Conservation (phyloP, 345 rosid genomes). For the Heritiera fomes region DNA sequence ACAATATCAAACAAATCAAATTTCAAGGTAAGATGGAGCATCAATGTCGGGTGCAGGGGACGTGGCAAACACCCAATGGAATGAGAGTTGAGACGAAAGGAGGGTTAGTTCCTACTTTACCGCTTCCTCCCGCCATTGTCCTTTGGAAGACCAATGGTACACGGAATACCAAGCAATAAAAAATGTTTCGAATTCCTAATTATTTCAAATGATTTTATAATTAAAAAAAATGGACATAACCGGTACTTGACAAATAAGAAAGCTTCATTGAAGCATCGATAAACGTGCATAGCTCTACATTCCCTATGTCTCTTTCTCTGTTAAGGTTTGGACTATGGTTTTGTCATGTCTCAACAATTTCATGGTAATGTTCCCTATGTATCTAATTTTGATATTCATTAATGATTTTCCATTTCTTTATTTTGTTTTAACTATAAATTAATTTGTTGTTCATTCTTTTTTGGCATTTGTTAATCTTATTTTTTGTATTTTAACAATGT, state of each 20-base stretch:
- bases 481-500: neutral
- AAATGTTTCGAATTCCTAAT: neutral
- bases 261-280: slow-evolving; percentile 12
- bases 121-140: neutral
- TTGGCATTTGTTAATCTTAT: neutral
- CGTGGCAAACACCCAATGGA: slow-evolving; percentile 33
- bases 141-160: slow-evolving; percentile 29
- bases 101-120: neutral
- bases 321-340: slow-evolving; percentile 20
- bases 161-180: slow-evolving; percentile 24
- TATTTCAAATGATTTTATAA: neutral
- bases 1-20: neutral
- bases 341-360: neutral
- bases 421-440: neutral
- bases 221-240: neutral
- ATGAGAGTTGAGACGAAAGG: neutral
- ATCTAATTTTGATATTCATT: neutral
- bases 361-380: neutral
- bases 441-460: neutral
- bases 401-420: neutral
- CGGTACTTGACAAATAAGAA: neutral
- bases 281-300: slow-evolving; percentile 27
- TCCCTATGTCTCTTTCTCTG: slow-evolving; percentile 8
- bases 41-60: slow-evolving; percentile 27
- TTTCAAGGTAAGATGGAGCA: slow-evolving; percentile 22